phyloP scores from a whole-genome alignment of 768 basidiomycete species.

The Amylocystis lapponica region DNA sequence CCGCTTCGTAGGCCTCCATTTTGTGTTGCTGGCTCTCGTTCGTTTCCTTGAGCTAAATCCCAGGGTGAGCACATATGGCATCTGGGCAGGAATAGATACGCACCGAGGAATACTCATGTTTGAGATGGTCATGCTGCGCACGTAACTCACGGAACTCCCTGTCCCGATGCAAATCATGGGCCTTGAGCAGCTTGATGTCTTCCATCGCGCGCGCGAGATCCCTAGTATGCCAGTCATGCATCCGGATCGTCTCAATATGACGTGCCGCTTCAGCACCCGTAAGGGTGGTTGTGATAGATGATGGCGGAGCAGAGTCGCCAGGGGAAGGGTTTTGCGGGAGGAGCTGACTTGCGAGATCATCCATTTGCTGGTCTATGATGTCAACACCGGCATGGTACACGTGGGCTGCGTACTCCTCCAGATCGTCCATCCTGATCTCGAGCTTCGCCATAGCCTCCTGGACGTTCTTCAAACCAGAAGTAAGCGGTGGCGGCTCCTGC shows the following conservation, averaged over 20 bases:
- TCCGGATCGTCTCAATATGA: neutral
- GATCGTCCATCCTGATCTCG: too few species aligned
- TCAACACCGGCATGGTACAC: neutral
- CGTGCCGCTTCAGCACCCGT: neutral
- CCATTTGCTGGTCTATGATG: neutral
- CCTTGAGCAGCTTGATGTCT: too few species aligned
- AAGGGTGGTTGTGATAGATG: neutral
- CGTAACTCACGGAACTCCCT: too few species aligned
- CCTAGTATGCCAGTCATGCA: too few species aligned
- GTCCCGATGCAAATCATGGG: too few species aligned
- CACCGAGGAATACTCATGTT: neutral
- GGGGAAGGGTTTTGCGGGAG: neutral
- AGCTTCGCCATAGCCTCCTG: too few species aligned
- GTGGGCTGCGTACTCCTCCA: neutral
- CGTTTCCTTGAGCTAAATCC: neutral
- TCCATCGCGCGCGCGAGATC: too few species aligned
- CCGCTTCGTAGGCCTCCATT: neutral
- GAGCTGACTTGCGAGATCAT: neutral
- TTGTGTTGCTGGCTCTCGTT: neutral
- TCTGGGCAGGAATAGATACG: neutral
- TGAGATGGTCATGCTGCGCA: too few species aligned
- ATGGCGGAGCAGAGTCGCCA: constrained; percentile 1
- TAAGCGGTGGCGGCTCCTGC: too few species aligned
- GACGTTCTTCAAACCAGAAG: too few species aligned
- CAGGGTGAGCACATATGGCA: neutral